Conservation (phyloP, 352 stramenopile genomes). For the Globisporangium alternatum region DNA sequence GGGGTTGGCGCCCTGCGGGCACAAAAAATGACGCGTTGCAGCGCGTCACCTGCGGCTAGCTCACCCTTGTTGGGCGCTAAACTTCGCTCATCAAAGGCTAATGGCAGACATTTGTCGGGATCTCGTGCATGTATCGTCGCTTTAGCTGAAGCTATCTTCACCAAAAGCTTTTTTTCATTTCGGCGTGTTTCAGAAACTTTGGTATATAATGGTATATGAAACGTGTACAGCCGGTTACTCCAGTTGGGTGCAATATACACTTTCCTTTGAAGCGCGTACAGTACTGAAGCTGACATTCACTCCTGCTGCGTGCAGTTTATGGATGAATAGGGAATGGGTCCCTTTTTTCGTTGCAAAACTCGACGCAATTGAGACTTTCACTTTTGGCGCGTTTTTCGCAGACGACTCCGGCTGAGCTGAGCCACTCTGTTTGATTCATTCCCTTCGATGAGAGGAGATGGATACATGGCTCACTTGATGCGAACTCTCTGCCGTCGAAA, state of each 20-base stretch:
- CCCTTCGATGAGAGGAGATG: not conserved
- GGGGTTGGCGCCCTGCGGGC: not conserved
- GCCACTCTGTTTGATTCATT: constrained; percentile 1
- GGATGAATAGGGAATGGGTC: constrained; percentile 5
- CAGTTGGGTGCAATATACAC: too few relatives aligned
- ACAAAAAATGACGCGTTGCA: not conserved
- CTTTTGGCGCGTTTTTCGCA: constrained; percentile 7
- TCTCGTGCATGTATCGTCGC: not conserved
- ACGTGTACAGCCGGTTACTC: too few relatives aligned
- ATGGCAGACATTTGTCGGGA: not conserved
- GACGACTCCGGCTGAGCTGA: not conserved
- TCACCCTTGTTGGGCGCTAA: not conserved
- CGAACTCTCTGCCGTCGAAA: not conserved
- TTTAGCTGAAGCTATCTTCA: too few relatives aligned
- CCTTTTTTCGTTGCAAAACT: constrained; percentile 10
- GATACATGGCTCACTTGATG: not conserved
- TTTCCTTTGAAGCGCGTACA: too few relatives aligned
- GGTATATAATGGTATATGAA: too few relatives aligned
- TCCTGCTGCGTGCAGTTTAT: not conserved
- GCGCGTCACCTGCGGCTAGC: not conserved
- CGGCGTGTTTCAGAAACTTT: too few relatives aligned
- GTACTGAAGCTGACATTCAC: not conserved
- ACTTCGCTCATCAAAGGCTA: not conserved
- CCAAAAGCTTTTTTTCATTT: too few relatives aligned
- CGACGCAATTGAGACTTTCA: constrained; percentile 9